A percentile compares a stretch with the other conserved stretches of the same genome.
phyloP scores from a whole-genome alignment of 352 stramenopile species.

The Albugo laibachii region DNA sequence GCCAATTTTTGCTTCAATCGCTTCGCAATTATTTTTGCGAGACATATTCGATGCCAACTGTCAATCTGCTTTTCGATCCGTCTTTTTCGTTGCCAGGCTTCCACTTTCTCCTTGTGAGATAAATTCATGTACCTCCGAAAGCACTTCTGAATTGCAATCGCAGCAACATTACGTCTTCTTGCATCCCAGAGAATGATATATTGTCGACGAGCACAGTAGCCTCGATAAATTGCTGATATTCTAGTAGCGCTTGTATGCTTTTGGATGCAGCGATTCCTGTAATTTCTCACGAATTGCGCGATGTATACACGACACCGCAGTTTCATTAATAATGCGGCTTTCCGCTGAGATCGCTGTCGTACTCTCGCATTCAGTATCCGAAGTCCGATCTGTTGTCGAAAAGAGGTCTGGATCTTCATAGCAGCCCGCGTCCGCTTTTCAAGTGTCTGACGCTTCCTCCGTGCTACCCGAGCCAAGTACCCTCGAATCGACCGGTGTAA shows the following conservation, averaged over 20 bases:
- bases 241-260: constrained; percentile 19
- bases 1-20: not conserved
- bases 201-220: constrained; percentile 1
- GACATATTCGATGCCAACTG: too few species aligned
- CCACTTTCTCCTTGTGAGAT: too few species aligned
- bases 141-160: constrained; percentile 33
- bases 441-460: not conserved
- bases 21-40: too few species aligned
- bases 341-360: too few species aligned
- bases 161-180: constrained; percentile 14
- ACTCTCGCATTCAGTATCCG: too few species aligned
- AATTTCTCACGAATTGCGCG: constrained; percentile 28
- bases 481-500: constrained; percentile 45
- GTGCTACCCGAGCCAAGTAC: constrained; percentile 11
- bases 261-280: constrained; percentile 21
- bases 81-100: too few species aligned
- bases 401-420: not conserved
- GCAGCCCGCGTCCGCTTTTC: not conserved
- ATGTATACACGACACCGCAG: not conserved
- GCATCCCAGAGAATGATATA: constrained; percentile 19
- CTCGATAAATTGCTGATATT: constrained; percentile 21
- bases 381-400: too few species aligned
- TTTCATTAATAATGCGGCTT: too few species aligned
- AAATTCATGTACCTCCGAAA: constrained; percentile 24
- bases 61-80: too few species aligned